Base-by-base conservation (phyloP, 1,284 basidiomycete genomes). In the Ustilago bromivora region DNA sequence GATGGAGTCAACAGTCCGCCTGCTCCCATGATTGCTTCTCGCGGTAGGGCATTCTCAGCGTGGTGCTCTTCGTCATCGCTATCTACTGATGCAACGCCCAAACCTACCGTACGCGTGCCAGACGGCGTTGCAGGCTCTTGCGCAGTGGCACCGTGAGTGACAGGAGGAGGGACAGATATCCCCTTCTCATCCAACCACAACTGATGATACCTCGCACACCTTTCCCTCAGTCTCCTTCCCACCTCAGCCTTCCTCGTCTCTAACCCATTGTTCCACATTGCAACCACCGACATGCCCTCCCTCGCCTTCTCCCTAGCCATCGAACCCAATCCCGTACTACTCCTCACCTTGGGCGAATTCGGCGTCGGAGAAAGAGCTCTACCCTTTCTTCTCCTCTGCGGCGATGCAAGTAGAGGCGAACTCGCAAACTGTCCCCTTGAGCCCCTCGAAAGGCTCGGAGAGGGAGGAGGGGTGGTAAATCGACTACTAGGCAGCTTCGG, bases 21-120 rank as follows among this genome's bases (percentile, higher is more conserved):
- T 19, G 66, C 66, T 11, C 75, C 75, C 66, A 67, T 66, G 23
- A 89, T 95, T 80, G 94, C 95, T 66, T 91, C 92, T 19, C 90
- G 92, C 69, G 92, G 93, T 77, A 46, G 47, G 11, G 36, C 46
- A 9, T 41, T 15, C 23, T 4, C 36, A 89, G 91, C 82, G 92
- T 95, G 76, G 89, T 97, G 47, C 90, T 95, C 41, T 91, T 94
- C 34, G 90, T 91, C 83, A 95, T 98, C 88, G 87, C 23, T 31
- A 95, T 79, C 90, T 98, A 8, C 83, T 95, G 38, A 28, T 7
- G 56, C 66, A 11, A 71, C 62, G 4, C 63, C 63, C 23, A 71
- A 31, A 3, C 69, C 63, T 10, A 66, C 35, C 12, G 31, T 46
- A 13, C 35, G 38, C 9, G 43, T 52, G 17, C 63, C 56, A 12